Base-by-base conservation (phyloP, 805 yeast genomes). In the Teunomyces panamensis region DNA sequence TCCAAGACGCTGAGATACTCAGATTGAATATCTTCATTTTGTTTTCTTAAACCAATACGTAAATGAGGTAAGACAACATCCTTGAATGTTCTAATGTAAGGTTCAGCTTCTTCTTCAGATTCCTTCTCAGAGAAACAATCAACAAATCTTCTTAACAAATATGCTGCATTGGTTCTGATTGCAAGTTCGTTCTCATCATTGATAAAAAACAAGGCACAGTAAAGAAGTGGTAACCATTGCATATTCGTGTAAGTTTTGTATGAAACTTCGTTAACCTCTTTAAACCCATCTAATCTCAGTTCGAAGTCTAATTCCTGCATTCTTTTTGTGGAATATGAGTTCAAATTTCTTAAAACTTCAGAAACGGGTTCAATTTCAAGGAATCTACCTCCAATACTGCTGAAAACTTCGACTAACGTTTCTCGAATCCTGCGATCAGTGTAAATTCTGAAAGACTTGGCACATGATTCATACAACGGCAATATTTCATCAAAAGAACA, bases 161-260 rank as follows among this genome's bases (percentile, higher is more conserved):
- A 83, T 0, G 87, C 67, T 2, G 96, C 88, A 58, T 87, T 88
- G 0, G 87, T 78, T 64, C 97, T 78, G 49, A 92, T 69, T 0
- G 96, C 84, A 43, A 86, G 71, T 64, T 92, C 99, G 10, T 81
- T 84, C 32, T 82, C 83, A 57, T 89, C 96, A 48, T 82, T 81
- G 48, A 94, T 78, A 60, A 80, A 87, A 59, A 69, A 89, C 34
- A 94, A 71, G 48, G 83, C 74, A 46, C 83, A 80, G 61, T 85
- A 78, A 16, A 94, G 48, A 3, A 94, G 57, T 2, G 97, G 97
- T 8, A 79, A 54, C 98, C 98, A 94, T 56, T 89, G 89, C 2
- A 65, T 37, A 0, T 78, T 69, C 0, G 78, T 59, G 2, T 87
- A 65, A 0, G 59, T 49, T 5, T 44, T 9, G 58, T 76, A 87